phyloP scores from a whole-genome alignment of 2,329 filamentous ascomycete genomes.

The Colletotrichum musae region DNA sequence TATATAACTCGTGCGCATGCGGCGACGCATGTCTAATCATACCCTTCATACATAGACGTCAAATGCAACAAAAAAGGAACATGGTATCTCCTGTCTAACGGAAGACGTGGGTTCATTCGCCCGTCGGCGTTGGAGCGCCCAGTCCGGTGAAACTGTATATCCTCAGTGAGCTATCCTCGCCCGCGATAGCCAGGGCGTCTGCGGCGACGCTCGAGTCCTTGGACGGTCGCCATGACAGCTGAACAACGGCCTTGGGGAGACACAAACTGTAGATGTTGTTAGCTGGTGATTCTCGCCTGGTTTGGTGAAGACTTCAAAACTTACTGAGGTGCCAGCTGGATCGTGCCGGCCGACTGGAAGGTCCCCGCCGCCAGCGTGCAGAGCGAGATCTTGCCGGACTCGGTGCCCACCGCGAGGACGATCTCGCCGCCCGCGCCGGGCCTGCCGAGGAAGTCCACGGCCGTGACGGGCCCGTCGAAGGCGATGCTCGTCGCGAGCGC shows the following conservation, averaged over 20 bases:
- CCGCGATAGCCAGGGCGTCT: slow-evolving; percentile 65
- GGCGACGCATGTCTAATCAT: slow-evolving; percentile 37
- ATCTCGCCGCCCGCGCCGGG: slow-evolving; percentile 49
- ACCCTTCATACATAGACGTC: slow-evolving; percentile 40
- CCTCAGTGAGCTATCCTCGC: slow-evolving; percentile 74
- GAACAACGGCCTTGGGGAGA: slow-evolving; percentile 75
- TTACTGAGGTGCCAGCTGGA: slow-evolving; percentile 56
- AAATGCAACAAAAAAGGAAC: slow-evolving; percentile 1
- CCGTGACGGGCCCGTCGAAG: slow-evolving; percentile 75
- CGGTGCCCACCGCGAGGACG: slow-evolving; percentile 71
- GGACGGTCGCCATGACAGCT: slow-evolving; percentile 78
- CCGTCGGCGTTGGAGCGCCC: not conserved
- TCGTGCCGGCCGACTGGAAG: slow-evolving; percentile 53
- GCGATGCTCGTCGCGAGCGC: slow-evolving; percentile 67
- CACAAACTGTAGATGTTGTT: slow-evolving; percentile 57
- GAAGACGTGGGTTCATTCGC: slow-evolving; percentile 18
- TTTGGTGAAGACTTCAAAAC: slow-evolving; percentile 41
- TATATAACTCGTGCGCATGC: slow-evolving; percentile 29
- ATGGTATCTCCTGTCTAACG: not conserved
- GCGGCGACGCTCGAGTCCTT: slow-evolving; percentile 34
- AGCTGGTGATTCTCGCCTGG: too few species aligned
- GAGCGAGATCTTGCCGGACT: slow-evolving; percentile 64
- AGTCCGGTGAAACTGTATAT: slow-evolving; percentile 63
- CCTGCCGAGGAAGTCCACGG: slow-evolving; percentile 73
- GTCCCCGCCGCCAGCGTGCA: slow-evolving; percentile 57